Percentiles rank a stretch among this genome's conserved stretches.
phyloP scores from a whole-genome alignment of 1,139 yeast genomes.

The Debaryomyces psychrophilus region DNA sequence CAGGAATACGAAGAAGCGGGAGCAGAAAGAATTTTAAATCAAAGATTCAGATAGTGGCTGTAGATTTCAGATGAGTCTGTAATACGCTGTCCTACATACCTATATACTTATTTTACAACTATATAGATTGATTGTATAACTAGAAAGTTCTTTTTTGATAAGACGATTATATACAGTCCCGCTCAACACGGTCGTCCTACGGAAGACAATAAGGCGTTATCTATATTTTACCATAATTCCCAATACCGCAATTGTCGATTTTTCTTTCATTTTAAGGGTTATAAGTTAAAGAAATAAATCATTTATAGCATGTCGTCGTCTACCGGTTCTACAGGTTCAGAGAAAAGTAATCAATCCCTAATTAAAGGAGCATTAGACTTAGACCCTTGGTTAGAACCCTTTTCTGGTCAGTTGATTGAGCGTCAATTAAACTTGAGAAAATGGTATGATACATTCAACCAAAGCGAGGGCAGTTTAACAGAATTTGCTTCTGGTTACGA shows the following conservation, averaged over 20 bases:
- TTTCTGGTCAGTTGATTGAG: slow-evolving; percentile 51
- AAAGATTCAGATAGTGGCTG: slow-evolving; percentile 59
- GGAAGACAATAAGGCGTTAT: slow-evolving; percentile 5
- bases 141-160: background rate
- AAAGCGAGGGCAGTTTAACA: slow-evolving; percentile 50
- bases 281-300: background rate
- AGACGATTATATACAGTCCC: background rate
- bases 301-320: background rate
- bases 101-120: slow-evolving; percentile 3
- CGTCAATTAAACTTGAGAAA: slow-evolving; percentile 56
- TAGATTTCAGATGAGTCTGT: background rate
- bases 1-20: slow-evolving; percentile 94
- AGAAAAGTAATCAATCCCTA: slow-evolving; percentile 10
- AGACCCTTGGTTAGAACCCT: slow-evolving; percentile 91
- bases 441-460: slow-evolving; percentile 47
- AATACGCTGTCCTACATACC: background rate
- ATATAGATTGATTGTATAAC: slow-evolving; percentile 2
- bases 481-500: slow-evolving; percentile 65
- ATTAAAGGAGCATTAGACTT: slow-evolving; percentile 62
- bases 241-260: background rate
- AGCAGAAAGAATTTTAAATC: slow-evolving; percentile 71
- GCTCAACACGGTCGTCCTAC: background rate
- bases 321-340: background rate
- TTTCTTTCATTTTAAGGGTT: background rate
- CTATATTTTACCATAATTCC: background rate